Conservation (phyloP, 306 rosid species). For the Carpinus fangiana region DNA sequence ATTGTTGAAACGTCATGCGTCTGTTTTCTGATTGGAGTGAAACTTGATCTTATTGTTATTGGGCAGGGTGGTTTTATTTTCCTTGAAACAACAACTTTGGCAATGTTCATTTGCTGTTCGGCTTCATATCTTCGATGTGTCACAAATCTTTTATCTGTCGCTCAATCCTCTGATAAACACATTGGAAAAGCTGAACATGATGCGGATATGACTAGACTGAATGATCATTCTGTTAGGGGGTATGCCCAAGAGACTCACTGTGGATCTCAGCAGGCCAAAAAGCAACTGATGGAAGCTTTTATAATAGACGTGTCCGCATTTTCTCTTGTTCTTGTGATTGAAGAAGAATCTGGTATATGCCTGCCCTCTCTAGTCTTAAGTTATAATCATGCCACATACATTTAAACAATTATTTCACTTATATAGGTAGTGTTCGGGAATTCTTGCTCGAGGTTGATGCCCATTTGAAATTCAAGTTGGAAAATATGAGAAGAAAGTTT, state of each 20-base stretch:
- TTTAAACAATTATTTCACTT: conserved; percentile 28
- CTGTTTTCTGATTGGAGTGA: conserved; percentile 22
- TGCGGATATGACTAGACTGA: conserved; percentile 29
- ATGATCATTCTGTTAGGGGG: conserved; percentile 28
- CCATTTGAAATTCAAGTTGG: conserved; percentile 48
- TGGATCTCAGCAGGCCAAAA: conserved; percentile 44
- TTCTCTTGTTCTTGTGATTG: conserved; percentile 53
- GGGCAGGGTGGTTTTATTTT: conserved; percentile 80
- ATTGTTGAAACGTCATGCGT: conserved; percentile 7
- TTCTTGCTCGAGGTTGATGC: conserved; percentile 61
- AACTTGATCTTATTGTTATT: conserved; percentile 30
- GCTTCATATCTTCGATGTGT: conserved; percentile 46
- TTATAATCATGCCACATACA: not conserved
- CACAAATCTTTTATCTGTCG: conserved; percentile 43
- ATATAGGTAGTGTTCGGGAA: conserved; percentile 69
- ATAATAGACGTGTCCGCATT: conserved; percentile 51
- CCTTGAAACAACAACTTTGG: conserved; percentile 68
- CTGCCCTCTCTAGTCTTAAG: conserved; percentile 11
- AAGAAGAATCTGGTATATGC: conserved; percentile 65
- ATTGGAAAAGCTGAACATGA: conserved; percentile 34
- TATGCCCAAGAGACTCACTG: conserved; percentile 36
- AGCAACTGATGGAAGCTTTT: conserved; percentile 46
- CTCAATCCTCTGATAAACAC: conserved; percentile 33
- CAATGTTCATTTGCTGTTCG: conserved; percentile 43
- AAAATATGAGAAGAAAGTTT: conserved; percentile 45